phyloP scores from a whole-genome alignment of 148 eudicot species.

The Cornus suecica region DNA sequence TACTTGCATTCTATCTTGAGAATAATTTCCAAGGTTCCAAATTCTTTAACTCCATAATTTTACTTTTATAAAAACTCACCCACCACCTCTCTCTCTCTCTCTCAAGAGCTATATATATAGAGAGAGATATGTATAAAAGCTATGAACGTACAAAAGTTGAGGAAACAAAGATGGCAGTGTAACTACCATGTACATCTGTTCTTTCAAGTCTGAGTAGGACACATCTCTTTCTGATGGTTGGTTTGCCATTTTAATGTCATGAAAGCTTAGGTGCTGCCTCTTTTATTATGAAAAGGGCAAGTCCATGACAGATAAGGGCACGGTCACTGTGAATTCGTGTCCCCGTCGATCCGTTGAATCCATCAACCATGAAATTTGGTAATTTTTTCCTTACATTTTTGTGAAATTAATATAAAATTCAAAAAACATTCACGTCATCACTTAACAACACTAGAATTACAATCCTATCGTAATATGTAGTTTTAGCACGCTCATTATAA shows the following conservation, averaged over 20 bases:
- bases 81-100: not conserved
- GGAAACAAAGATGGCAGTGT: slow-evolving; percentile 18
- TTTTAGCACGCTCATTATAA: too few species aligned
- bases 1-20: not conserved
- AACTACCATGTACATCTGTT: slow-evolving; percentile 15
- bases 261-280: slow-evolving; percentile 6
- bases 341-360: too few species aligned
- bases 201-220: slow-evolving; percentile 6
- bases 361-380: too few species aligned
- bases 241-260: not conserved
- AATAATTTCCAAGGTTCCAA: not conserved
- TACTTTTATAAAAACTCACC: not conserved
- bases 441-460: too few species aligned
- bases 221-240: slow-evolving; percentile 2
- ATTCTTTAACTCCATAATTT: not conserved
- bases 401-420: too few species aligned
- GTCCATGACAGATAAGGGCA: too few species aligned
- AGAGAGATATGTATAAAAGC: slow-evolving; percentile 3
- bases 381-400: too few species aligned
- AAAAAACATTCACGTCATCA: too few species aligned
- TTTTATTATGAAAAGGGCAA: not conserved
- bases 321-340: too few species aligned
- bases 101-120: too few species aligned
- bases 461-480: too few species aligned
- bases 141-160: not conserved